These are phyloP conservation scores for Calonectria leucothoes DNA, from an alignment of 2,329 filamentous ascomycete genomes.

Conservation along the genomic window DNA sequence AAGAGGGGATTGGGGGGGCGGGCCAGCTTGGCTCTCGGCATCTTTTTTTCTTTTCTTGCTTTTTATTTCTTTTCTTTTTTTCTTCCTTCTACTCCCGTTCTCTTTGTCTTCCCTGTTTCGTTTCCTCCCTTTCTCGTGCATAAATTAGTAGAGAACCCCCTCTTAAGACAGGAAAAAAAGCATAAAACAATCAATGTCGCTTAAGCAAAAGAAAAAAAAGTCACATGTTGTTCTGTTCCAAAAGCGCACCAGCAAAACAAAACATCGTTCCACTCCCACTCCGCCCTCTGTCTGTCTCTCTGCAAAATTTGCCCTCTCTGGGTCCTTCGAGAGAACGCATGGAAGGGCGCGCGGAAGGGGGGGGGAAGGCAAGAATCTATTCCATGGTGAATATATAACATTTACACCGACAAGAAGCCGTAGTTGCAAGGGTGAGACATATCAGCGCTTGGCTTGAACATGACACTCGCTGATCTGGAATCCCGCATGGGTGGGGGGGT, in stretches of 20 bases:
- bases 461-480: background rate
- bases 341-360: too few species aligned
- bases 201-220: background rate
- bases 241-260: background rate
- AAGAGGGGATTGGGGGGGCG: background rate
- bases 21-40: background rate
- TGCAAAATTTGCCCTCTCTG: background rate
- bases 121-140: background rate
- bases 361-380: too few species aligned
- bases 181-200: background rate
- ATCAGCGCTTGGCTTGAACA: background rate
- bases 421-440: background rate
- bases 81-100: background rate
- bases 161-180: background rate
- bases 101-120: background rate
- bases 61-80: background rate
- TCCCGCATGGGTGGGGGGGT: background rate
- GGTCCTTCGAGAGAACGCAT: background rate
- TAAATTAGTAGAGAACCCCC: background rate
- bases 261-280: background rate
- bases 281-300: background rate
- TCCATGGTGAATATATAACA: background rate
- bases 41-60: background rate
- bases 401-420: background rate
- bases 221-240: background rate